Conservation (phyloP, 1,284 basidiomycete species). For the Agaricales sp. region DNA sequence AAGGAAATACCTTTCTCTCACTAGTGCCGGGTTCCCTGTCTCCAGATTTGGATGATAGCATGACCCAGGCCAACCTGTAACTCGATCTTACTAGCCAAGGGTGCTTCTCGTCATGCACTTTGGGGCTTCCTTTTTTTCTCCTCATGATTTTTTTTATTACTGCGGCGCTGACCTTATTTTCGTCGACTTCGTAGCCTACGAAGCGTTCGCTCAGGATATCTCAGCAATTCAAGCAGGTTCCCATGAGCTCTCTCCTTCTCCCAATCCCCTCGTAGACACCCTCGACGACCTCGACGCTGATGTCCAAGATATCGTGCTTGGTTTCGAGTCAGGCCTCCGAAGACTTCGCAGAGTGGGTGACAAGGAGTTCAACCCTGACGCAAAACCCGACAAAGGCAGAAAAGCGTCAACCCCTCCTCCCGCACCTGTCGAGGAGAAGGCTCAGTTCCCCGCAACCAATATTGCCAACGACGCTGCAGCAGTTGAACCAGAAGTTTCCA, state of each 20-base stretch:
- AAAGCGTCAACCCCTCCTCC: not conserved
- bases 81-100: too few relatives aligned
- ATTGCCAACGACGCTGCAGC: too few relatives aligned
- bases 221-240: not conserved
- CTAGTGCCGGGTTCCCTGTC: too few relatives aligned
- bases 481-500: not conserved
- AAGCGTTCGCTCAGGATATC: not conserved
- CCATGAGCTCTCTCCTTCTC: not conserved
- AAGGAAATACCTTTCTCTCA: too few relatives aligned
- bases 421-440: not conserved
- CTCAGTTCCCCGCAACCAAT: too few relatives aligned
- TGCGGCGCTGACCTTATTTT: too few relatives aligned
- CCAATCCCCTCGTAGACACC: not conserved
- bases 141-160: too few relatives aligned
- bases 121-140: too few relatives aligned
- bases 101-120: too few relatives aligned
- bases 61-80: too few relatives aligned
- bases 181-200: not conserved
- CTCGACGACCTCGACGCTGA: not conserved
- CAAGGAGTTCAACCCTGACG: not conserved
- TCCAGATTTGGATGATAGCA: too few relatives aligned
- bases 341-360: not conserved
- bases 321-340: not conserved
- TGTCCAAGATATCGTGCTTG: not conserved
- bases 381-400: not conserved